phyloP scores from a whole-genome alignment of 495 filamentous ascomycete genomes.

The Immersiella caudata region DNA sequence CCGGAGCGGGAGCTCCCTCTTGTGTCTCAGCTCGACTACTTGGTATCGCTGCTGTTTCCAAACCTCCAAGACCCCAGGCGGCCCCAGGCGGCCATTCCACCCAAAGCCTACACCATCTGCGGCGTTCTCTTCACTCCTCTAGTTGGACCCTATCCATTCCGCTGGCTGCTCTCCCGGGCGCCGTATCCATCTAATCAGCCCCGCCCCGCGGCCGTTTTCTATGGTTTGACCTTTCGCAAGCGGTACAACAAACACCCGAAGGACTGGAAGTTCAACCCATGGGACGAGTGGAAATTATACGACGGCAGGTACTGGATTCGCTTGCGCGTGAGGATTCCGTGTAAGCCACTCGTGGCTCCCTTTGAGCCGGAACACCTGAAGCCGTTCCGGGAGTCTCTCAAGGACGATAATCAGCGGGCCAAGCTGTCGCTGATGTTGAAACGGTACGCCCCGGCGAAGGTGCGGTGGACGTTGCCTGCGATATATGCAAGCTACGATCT shows the following conservation, averaged over 20 bases:
- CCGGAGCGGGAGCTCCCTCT: slow-evolving; percentile 40
- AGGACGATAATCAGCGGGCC: slow-evolving; percentile 24
- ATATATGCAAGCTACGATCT: slow-evolving; percentile 42
- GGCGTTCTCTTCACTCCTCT: slow-evolving; percentile 59
- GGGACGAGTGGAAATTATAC: slow-evolving; percentile 62
- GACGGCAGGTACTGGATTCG: slow-evolving; percentile 86
- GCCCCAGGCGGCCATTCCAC: slow-evolving; percentile 15
- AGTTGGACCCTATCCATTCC: slow-evolving; percentile 19
- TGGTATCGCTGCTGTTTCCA: slow-evolving; percentile 44
- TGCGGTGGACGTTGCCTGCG: slow-evolving; percentile 58
- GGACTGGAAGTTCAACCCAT: slow-evolving; percentile 19
- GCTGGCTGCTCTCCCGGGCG: slow-evolving; percentile 47
- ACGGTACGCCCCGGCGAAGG: slow-evolving; percentile 51
- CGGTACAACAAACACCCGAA: slow-evolving; percentile 13
- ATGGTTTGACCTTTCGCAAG: slow-evolving; percentile 11
- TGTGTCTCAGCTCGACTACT: slow-evolving; percentile 37
- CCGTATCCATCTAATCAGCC: slow-evolving; percentile 40
- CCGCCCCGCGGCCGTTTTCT: slow-evolving; percentile 25
- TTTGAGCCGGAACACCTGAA: slow-evolving; percentile 54
- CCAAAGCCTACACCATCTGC: slow-evolving; percentile 56
- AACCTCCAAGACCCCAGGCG: slow-evolving; percentile 24
- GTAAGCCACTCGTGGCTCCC: slow-evolving; percentile 51
- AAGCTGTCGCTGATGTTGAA: slow-evolving; percentile 41
- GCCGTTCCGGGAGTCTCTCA: slow-evolving; percentile 43
- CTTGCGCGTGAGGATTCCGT: slow-evolving; percentile 45